Evolutionary conservation across 306 rosid genomes (phyloP), one percentile per base, ranked within the genome.

Genomic region (Canavalia ensiformis): DNA sequence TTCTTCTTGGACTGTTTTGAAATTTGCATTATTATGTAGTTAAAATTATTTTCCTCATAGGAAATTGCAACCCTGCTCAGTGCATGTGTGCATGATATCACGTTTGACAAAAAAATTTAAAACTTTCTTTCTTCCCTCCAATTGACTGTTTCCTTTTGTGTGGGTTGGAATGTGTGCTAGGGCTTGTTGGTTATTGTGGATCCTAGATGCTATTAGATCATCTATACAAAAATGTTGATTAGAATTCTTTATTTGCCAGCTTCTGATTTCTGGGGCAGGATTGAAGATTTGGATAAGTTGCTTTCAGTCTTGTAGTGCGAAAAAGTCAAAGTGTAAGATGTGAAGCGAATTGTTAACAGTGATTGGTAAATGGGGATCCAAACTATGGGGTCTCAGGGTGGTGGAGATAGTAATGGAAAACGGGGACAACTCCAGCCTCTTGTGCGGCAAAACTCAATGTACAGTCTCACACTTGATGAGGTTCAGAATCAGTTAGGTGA

Each of bases 401-500:
- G 86, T 75, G 98, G 89, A 56, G 94, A 92, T 54, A 85, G 86
- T 68, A 92, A 81, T 85, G 93, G 91, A 75, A 94, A 91, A 80
- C 91, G 86, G 81, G 84, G 91, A 12, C 93, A 90, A 74, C 84
- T 86, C 75, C 92, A 86, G 84, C 87, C 94, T 66, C 64, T 94
- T 85, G 71, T 81, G 74, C 89, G 89, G 55, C 97, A 96, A 84
- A 94, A 83, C 87, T 92, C 99, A 0, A 81, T 96, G 83, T 96
- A 96, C 84, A 89, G 87, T 86, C 99, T 96, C 85, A 93, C 99
- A 0, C 91, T 96, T 0, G 97, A 96, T 74, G 98, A 96, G 88
- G 97, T 96, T 83, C 97, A 96, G 85, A 96, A 87, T 83, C 99
- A 96, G 68, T 87, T 96, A 85, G 97, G 92, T 42, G 95, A 96